Base-by-base conservation (phyloP, 352 stramenopile species). In the Globisporangium cylindrosporum region DNA sequence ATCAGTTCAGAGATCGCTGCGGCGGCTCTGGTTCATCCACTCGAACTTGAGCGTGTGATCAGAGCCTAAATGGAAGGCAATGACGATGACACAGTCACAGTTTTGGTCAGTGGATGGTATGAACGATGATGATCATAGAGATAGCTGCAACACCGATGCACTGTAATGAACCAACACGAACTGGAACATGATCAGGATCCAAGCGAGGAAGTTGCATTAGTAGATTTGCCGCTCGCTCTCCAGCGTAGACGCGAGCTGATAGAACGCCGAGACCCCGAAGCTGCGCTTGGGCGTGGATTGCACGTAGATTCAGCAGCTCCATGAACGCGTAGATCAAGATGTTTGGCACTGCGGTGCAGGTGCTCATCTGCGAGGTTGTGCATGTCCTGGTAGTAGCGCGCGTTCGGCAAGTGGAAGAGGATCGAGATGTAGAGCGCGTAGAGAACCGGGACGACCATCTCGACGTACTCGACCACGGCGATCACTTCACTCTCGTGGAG, bases 91-190 rank as follows among this genome's bases (percentile, higher is more conserved):
- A 38, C 9, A 38, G 34, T 32, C 27, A 32, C 2, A 32, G 27
- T 32, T 32, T 32, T 32, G 27, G 3, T 32, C 27, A 32, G 27
- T 32, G 27, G 27, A 32, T 32, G 27, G 27, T 32, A 32, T 32
- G 27, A 32, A 32, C 27, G 27, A 32, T 3, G 27, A 32, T 32
- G 27, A 32, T 32, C 27, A 6, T 32, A 32, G 27, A 32, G 27
- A 3, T 9, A 41, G 3, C 10, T 43, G 14, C 12, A 43, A 18
- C 14, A 43, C 9, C 27, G 22, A 18, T 14, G 3, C 27, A 69
- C 70, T 64, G 22, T 71, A 70, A 55, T 79, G 73, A 14, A 67
- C 27, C 24, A 79, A 70, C 54, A 76, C 70, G 64, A 79, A 74
- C 63, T 71, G 70, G 27, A 78, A 73, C 22, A 72, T 71, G 12